Evolutionary conservation across 306 rosid species (phyloP), one percentile per base, ranked within the genome.

Genomic region (Cicer pinnatifidum): DNA sequence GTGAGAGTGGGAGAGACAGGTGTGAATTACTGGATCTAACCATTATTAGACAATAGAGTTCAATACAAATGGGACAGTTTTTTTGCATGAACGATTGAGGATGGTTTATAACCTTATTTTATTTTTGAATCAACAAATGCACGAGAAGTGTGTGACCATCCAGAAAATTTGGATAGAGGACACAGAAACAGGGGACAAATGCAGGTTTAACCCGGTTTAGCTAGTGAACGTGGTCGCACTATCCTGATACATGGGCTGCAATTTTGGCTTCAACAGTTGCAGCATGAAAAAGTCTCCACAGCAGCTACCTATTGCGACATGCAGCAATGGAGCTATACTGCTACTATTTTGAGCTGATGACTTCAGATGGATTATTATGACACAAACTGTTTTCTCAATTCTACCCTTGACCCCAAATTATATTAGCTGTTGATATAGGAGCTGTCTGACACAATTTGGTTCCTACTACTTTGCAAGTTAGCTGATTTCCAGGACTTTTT

Each of bases 341-440:
- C 65, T 59, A 7, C 43, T 58, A 58, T 58, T 39, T 28, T n/a
- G 39, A 6, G 37, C 67, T 60, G 11, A 35, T 35, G 4, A 35
- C 1, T 35, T 11, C 1, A 6, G 43, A 11, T 37, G 41, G 16
- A 61, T 5, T 61, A 35, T 60, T 20, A 61, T 9, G 40, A 50
- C 43, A n/a, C 9, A 9, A 28, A 28, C 45, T 12, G 46, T 38
- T 71, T 71, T 53, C 65, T 16, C 11, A 39, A 38, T 70, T 71
- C 41, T 39, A 40, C 19, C 40, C 17, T 53, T 71, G 63, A 11
- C 67, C 65, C 10, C 16, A 53, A 23, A 71, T 9, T 19, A 17
- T 61, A 39, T 44, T 53, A 16, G 52, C 50, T 67, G 5, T 52
- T 53, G 64, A 39, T 40, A 39, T 16, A 53, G 75, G 43, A 71